Evolutionary conservation across 192 early-diverging fungal genomes (phyloP).

Genomic region (Coemansia sp.): DNA sequence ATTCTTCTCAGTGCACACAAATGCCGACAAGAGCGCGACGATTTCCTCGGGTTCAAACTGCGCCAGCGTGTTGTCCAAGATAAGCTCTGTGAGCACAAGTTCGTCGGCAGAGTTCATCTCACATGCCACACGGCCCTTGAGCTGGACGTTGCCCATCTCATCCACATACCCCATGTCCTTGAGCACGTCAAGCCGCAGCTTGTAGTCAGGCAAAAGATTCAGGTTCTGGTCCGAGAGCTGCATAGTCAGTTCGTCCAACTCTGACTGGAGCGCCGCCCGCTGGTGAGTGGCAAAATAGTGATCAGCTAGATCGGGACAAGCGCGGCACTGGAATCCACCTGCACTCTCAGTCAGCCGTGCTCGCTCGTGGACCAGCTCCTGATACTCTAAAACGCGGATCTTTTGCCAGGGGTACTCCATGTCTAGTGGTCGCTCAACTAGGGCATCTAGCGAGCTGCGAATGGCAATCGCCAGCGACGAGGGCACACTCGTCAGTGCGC

Average conservation of each 20-base stretch:
- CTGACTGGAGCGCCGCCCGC: conserved; percentile 64
- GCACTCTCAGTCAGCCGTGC: conserved; percentile 47
- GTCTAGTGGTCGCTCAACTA: conserved; percentile 35
- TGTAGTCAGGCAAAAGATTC: conserved; percentile 90
- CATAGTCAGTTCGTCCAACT: conserved; percentile 73
- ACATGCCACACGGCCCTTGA: conserved; percentile 96
- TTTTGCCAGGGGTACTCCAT: conserved; percentile 83
- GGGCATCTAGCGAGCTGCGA: conserved; percentile 26
- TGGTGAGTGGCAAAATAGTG: conserved; percentile 62
- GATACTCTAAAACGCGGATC: conserved; percentile 86
- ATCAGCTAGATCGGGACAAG: conserved; percentile 39
- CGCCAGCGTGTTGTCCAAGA: conserved; percentile 89
- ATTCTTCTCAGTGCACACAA: conserved; percentile 94
- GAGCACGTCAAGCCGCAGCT: conserved; percentile 84
- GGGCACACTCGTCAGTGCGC: conserved; percentile 9
- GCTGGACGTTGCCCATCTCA: conserved; percentile 80
- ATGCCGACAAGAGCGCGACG: conserved; percentile 88
- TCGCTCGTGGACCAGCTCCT: conserved; percentile 70
- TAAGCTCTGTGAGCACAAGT: conserved; percentile 90
- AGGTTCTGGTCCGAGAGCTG: conserved; percentile 91
- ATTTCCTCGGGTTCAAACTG: conserved; percentile 91
- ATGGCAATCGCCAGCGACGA: conserved; percentile 53
- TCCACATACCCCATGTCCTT: conserved; percentile 81
- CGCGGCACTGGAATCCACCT: conserved; percentile 37
- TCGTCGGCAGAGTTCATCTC: conserved; percentile 98